These are phyloP conservation scores for Ganoderma sp. DNA, from an alignment of 1,284 basidiomycete species.

Conservation along the genomic window DNA sequence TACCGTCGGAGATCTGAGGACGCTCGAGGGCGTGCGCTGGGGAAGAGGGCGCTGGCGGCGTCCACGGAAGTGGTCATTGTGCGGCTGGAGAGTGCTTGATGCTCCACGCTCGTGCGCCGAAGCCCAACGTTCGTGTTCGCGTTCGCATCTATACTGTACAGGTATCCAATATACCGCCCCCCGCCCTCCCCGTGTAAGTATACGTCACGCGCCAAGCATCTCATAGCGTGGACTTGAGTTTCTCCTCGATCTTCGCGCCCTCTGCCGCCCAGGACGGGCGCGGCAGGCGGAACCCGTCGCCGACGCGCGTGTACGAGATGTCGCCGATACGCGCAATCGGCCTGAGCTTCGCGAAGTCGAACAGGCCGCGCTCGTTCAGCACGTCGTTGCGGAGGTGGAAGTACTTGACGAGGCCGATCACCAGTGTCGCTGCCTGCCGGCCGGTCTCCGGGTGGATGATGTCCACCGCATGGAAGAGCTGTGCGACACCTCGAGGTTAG, in stretches of 20 bases:
- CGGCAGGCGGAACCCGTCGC: constrained; percentile 61
- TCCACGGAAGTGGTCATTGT: constrained; percentile 44
- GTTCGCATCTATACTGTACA: not conserved
- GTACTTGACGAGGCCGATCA: constrained; percentile 68
- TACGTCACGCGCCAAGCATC: not conserved
- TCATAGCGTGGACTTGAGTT: constrained; percentile 18
- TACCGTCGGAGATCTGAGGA: constrained; percentile 68
- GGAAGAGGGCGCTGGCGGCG: constrained; percentile 57
- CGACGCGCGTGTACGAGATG: constrained; percentile 58
- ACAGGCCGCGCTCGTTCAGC: constrained; percentile 50
- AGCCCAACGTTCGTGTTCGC: not conserved
- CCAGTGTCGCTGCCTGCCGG: constrained; percentile 56
- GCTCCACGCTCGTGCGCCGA: not conserved
- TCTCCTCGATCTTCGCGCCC: constrained; percentile 30
- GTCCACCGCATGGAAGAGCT: constrained; percentile 65
- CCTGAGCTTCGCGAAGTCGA: constrained; percentile 66
- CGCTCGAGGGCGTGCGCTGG: constrained; percentile 54
- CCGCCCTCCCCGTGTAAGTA: not conserved
- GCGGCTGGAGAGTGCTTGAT: constrained; percentile 18
- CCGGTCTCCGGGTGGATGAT: constrained; percentile 51
- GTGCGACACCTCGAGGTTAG: not conserved
- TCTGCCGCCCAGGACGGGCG: constrained; percentile 59
- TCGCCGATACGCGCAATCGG: constrained; percentile 72
- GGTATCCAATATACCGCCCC: not conserved
- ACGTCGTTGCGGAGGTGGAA: constrained; percentile 66